A percentile compares a stretch with the other conserved stretches of the same genome.
Evolutionary conservation across 2,329 filamentous ascomycete species (phyloP).

Genomic region (Diaporthe caulivora): DNA sequence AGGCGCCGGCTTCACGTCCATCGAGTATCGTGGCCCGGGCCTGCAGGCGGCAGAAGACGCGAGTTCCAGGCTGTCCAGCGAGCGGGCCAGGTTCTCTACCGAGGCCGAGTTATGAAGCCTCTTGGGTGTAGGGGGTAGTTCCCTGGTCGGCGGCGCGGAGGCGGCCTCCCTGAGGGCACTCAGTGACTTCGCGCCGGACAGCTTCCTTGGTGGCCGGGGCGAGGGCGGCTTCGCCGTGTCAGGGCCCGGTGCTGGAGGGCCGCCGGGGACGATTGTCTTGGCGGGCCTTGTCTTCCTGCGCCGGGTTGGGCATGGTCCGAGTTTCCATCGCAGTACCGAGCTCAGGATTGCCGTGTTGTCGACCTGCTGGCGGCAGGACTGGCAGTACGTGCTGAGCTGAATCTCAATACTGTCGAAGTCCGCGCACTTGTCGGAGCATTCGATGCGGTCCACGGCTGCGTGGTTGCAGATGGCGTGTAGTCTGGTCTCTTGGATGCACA

Average conservation of each 20-base stretch:
- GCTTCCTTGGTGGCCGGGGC: background rate
- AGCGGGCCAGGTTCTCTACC: slow-evolving; percentile 4
- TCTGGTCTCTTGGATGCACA: slow-evolving; percentile 38
- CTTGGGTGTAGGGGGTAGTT: slow-evolving; percentile 13
- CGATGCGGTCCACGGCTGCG: slow-evolving; percentile 22
- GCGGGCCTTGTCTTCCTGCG: slow-evolving; percentile 19
- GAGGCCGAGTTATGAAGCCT: background rate
- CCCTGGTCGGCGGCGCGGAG: slow-evolving; percentile 19
- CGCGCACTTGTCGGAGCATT: slow-evolving; percentile 35
- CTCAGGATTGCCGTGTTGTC: slow-evolving; percentile 34
- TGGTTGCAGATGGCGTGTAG: slow-evolving; percentile 38
- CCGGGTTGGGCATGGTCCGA: background rate
- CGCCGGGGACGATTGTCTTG: background rate
- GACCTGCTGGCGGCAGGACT: slow-evolving; percentile 34
- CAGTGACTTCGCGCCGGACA: slow-evolving; percentile 18
- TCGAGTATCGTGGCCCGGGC: background rate
- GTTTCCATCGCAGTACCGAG: slow-evolving; percentile 22
- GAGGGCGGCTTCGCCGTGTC: background rate
- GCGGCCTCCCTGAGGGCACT: slow-evolving; percentile 23
- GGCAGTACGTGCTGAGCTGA: slow-evolving; percentile 38
- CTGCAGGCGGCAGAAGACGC: background rate
- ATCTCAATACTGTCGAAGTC: slow-evolving; percentile 35
- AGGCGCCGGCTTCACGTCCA: background rate
- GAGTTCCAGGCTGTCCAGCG: background rate
- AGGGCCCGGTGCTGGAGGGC: background rate